Conservation (phyloP, 192 early-diverging fungal species). For the Umbelopsis isabellina region DNA sequence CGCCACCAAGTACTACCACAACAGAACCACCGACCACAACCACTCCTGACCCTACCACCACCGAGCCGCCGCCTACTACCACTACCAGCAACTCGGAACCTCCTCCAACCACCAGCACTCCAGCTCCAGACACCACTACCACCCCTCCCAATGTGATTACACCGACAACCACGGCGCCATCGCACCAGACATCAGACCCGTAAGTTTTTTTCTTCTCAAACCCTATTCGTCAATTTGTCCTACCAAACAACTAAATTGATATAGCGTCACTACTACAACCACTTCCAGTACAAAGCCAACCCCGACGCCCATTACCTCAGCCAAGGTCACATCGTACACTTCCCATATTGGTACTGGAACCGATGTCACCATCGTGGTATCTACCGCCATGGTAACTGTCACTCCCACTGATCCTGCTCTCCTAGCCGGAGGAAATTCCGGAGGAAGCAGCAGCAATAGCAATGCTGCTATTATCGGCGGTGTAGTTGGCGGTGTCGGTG, state of each 20-base stretch:
- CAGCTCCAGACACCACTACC: too few relatives aligned
- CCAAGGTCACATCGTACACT: neutral
- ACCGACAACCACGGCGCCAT: too few relatives aligned
- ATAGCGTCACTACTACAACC: neutral
- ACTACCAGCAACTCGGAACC: too few relatives aligned
- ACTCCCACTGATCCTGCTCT: neutral
- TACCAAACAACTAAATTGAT: too few relatives aligned
- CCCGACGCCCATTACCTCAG: constrained; percentile 1
- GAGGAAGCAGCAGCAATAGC: neutral
- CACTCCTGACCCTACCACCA: neutral
- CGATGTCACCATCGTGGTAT: constrained; percentile 11
- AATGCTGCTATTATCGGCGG: constrained; percentile 8
- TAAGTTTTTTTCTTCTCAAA: too few relatives aligned
- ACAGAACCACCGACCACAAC: neutral
- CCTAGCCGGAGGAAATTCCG: neutral
- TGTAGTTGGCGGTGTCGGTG: neutral
- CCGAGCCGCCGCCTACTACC: too few relatives aligned
- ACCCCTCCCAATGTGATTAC: too few relatives aligned
- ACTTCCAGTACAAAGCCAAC: neutral
- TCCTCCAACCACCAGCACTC: too few relatives aligned
- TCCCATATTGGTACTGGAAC: constrained; percentile 11
- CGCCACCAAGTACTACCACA: neutral
- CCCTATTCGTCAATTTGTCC: too few relatives aligned
- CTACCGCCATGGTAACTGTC: neutral
- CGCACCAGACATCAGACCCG: too few relatives aligned